These are phyloP conservation scores for Onygenales sp. DNA, from an alignment of 2,329 filamentous ascomycete genomes.

Conservation along the genomic window DNA sequence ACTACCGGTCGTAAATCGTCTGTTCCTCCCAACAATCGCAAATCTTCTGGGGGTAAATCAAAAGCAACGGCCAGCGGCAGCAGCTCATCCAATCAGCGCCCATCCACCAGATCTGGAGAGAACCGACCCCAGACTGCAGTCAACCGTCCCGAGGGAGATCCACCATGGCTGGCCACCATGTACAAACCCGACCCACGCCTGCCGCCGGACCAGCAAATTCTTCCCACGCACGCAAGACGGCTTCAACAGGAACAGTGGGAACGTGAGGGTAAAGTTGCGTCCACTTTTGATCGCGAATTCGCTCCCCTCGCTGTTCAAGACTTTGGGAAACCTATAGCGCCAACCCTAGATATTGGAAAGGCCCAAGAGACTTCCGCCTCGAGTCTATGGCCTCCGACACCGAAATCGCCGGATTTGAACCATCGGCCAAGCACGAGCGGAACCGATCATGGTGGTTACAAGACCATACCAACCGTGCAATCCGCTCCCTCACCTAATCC, in stretches of 20 bases:
- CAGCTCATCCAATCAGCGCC: slow-evolving; percentile 40
- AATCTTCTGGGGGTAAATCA: slow-evolving; percentile 27
- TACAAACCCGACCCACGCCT: slow-evolving; percentile 93
- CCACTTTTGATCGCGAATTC: slow-evolving; percentile 79
- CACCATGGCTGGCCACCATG: slow-evolving; percentile 88
- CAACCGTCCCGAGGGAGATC: slow-evolving; percentile 81
- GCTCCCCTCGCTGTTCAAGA: slow-evolving; percentile 56
- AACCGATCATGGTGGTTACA: slow-evolving; percentile 36
- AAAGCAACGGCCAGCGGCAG: slow-evolving; percentile 24
- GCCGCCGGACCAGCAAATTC: slow-evolving; percentile 87
- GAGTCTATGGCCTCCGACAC: slow-evolving; percentile 19
- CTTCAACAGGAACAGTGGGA: slow-evolving; percentile 95
- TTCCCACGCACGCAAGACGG: slow-evolving; percentile 84
- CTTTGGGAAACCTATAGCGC: slow-evolving; percentile 14
- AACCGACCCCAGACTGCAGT: slow-evolving; percentile 43
- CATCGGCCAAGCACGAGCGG: slow-evolving; percentile 33
- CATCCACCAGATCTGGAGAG: slow-evolving; percentile 54
- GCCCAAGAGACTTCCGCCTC: slow-evolving; percentile 2
- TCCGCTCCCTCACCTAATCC: slow-evolving; percentile 24
- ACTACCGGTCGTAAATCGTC: slow-evolving; percentile 30
- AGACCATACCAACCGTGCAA: slow-evolving; percentile 39
- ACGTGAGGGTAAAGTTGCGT: slow-evolving; percentile 77
- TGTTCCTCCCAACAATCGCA: slow-evolving; percentile 29
- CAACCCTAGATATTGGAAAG: slow-evolving; percentile 7
- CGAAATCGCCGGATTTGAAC: slow-evolving; percentile 24